Percentiles rank a stretch among this genome's conserved stretches.
Evolutionary conservation across 805 yeast genomes (phyloP).

Genomic region (Candida montana): DNA sequence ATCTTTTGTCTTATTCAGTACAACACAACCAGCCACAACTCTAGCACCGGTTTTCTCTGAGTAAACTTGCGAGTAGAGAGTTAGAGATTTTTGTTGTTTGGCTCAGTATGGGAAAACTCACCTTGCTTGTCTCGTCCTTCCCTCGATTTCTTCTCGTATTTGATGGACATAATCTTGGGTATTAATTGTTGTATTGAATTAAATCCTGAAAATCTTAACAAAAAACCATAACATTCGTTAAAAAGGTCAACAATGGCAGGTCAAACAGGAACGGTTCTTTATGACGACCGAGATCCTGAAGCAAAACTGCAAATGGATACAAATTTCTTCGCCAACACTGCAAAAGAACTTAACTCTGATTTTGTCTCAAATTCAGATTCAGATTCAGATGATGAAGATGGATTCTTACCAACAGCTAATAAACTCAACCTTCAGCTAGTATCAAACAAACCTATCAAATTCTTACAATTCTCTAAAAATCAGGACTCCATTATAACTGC

Average conservation of each 20-base stretch:
- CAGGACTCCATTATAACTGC: conserved; percentile 26
- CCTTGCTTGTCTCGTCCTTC: conserved; percentile 25
- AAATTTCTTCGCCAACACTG: too few species aligned
- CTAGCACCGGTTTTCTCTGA: conserved; percentile 62
- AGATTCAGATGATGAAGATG: conserved; percentile 25
- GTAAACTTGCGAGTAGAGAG: conserved; percentile 39
- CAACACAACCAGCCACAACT: conserved; percentile 89
- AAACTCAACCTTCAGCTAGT: conserved; percentile 10
- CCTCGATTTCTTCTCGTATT: conserved; percentile 12
- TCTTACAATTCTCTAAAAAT: conserved; percentile 15
- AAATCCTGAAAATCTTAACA: too few species aligned
- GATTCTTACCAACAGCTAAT: conserved; percentile 34
- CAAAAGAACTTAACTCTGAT: too few species aligned
- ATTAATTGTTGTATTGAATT: too few species aligned
- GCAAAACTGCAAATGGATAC: too few species aligned
- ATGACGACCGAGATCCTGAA: too few species aligned
- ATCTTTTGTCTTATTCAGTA: conserved; percentile 49
- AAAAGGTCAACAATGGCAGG: too few species aligned
- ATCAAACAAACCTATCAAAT: conserved; percentile 10
- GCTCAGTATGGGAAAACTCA: conserved; percentile 2
- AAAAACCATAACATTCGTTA: too few species aligned
- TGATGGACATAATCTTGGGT: neutral
- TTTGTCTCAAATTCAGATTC: conserved; percentile 15
- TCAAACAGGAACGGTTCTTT: too few species aligned
- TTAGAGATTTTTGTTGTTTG: neutral